Base-by-base conservation (phyloP, 768 basidiomycete species). In the Cyathus striatus region DNA sequence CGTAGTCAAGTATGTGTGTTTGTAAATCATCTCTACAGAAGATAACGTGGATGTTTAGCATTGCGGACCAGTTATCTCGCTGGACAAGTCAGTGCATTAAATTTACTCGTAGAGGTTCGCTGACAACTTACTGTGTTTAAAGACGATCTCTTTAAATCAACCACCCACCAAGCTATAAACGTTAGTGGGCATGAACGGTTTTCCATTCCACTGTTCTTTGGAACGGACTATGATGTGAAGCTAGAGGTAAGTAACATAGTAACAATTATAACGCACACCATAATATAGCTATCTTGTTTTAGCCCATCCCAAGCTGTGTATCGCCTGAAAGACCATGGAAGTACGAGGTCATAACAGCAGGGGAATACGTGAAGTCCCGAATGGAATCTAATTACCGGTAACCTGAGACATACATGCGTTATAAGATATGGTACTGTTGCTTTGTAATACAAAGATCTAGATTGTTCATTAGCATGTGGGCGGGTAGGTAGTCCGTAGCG, bases 91-190 rank as follows among this genome's bases (percentile, higher is more conserved):
- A 23, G 77, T 53, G 17, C 30, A 32, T 32, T 13, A 32, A 23
- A 24, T 17, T 26, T 33, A 18, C 25, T 2, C 37, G 3, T 41
- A 20, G 39, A 40, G 7, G n/a, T 21, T 14, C 32, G 45, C 16
- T 35, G 10, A 9, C 22, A 23, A 32, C n/a, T 13, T 12, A 18
- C 17, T 9, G 9, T 22, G n/a, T 18, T 33, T 18, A 16, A 39
- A 94, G 89, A 94, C 53, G 90, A 88, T 52, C 70, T 91, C 32
- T 95, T 93, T 76, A 90, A 88, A 52, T 92, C 89, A 0, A 94
- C 92, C 0, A 71, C 86, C 1, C 94, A 97, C 60, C 79, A 93
- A 34, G 93, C 84, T 2, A 73, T 90, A 50, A 92, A 93, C 51
- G 70, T 79, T 33, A 80, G 78, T 18, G 86, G 87, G 3, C 64